These are phyloP conservation scores for Dryadomyces quercivorus DNA, from an alignment of 2,329 filamentous ascomycete genomes.

Conservation along the genomic window DNA sequence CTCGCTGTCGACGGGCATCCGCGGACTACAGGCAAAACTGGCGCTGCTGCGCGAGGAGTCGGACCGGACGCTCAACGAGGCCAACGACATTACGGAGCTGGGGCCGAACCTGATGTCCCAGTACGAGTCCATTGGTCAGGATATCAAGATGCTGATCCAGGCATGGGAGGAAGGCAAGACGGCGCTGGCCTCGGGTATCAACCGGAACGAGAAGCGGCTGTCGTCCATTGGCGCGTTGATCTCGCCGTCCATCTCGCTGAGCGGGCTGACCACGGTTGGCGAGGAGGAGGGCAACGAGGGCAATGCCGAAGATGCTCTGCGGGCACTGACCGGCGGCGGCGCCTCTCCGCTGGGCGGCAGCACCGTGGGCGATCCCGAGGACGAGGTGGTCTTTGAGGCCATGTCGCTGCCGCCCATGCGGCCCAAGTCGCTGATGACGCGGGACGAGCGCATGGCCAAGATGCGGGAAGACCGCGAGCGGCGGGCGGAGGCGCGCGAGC, in stretches of 20 bases:
- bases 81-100: constrained; percentile 60
- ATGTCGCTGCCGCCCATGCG: constrained; percentile 58
- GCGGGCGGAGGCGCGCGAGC: constrained; percentile 59
- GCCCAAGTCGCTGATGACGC: constrained; percentile 57
- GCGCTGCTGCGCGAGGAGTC: constrained; percentile 86
- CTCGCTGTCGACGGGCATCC: constrained; percentile 78
- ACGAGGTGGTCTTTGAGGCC: constrained; percentile 81
- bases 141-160: constrained; percentile 66
- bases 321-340: constrained; percentile 56
- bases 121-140: constrained; percentile 87
- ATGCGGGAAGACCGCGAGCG: constrained; percentile 78
- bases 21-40: constrained; percentile 87
- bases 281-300: constrained; percentile 21
- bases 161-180: constrained; percentile 83
- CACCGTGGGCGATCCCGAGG: constrained; percentile 43
- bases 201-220: constrained; percentile 62
- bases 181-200: constrained; percentile 70
- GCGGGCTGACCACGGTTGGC: constrained; percentile 53
- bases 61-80: constrained; percentile 63
- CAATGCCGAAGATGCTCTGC: constrained; percentile 49
- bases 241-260: constrained; percentile 50
- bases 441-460: constrained; percentile 78
- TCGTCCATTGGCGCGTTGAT: constrained; percentile 48
- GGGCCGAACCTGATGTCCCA: constrained; percentile 71
- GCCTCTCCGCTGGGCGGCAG: constrained; percentile 37